Percentiles rank a stretch among this genome's conserved stretches.
Evolutionary conservation across 2,329 filamentous ascomycete species (phyloP).

Genomic region (Sporothrix variecibatus): DNA sequence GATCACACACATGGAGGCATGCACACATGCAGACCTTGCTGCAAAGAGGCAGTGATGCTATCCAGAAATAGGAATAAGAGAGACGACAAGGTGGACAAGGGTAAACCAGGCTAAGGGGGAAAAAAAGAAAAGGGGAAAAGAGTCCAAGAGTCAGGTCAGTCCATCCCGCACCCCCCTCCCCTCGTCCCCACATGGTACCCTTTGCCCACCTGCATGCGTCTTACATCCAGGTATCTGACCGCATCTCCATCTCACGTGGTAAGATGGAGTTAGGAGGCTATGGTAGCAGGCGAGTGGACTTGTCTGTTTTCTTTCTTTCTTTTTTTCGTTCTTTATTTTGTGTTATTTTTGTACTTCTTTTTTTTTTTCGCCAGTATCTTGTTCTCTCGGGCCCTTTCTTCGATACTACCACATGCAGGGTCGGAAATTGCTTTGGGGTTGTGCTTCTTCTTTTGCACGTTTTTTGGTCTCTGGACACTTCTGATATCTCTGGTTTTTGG

Average conservation of each 20-base stretch:
- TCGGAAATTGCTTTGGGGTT: background rate
- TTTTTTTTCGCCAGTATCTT: background rate
- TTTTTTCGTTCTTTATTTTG: background rate
- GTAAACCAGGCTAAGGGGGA: background rate
- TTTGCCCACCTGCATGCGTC: background rate
- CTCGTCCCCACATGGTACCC: background rate
- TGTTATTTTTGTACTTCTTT: background rate
- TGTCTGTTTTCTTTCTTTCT: background rate
- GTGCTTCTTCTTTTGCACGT: background rate
- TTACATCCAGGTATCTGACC: constrained; percentile 17
- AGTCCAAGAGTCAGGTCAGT: background rate
- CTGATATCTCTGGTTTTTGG: background rate
- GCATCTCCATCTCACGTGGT: constrained; percentile 20
- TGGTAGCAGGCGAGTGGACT: background rate
- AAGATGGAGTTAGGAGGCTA: background rate
- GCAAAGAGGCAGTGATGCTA: constrained; percentile 3
- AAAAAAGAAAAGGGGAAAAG: background rate
- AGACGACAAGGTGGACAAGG: background rate
- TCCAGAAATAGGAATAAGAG: constrained; percentile 7
- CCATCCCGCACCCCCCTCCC: background rate
- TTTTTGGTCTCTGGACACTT: background rate
- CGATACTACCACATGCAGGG: background rate
- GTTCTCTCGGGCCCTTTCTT: background rate
- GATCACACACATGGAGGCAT: background rate
- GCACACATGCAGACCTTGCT: background rate